phyloP scores from a whole-genome alignment of 208 protist genomes.

The Crithidia sp. region DNA sequence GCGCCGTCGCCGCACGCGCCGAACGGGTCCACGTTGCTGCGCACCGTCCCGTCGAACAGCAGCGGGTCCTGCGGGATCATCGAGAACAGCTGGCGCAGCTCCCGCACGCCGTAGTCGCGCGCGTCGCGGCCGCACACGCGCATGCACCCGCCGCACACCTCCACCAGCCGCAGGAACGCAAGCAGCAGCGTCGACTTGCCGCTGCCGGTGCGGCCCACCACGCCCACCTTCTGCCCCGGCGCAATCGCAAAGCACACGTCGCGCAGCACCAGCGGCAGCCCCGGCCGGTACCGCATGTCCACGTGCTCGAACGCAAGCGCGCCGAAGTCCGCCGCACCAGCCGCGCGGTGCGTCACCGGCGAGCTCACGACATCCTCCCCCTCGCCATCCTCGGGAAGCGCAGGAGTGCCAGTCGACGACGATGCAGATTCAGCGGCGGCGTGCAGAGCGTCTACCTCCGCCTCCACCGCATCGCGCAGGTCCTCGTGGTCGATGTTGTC shows the following conservation, averaged over 20 bases:
- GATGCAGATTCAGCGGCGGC: conserved; percentile 1
- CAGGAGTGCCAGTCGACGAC: no score
- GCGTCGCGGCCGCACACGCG: conserved; percentile 42
- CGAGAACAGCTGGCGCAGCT: conserved; percentile 66
- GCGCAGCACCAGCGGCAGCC: no score
- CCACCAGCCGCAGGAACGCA: conserved; percentile 51
- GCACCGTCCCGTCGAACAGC: conserved; percentile 80
- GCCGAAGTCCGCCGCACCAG: conserved; percentile 1
- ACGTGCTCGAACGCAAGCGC: conserved; percentile 69
- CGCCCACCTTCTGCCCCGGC: no score
- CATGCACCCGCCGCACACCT: conserved; percentile 56
- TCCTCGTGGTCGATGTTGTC: no score
- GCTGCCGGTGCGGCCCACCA: no score
- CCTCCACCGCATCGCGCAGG: no score
- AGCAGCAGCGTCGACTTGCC: no score
- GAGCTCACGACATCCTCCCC: no score
- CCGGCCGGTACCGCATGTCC: conserved; percentile 65
- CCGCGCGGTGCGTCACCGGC: no score
- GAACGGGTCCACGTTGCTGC: conserved; percentile 81
- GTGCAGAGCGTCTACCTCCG: no score
- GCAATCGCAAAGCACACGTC: no score
- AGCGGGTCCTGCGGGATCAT: conserved; percentile 88
- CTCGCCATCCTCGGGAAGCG: no score
- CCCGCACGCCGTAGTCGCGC: conserved; percentile 37
- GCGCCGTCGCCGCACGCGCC: conserved; percentile 38